Evolutionary conservation across 495 filamentous ascomycete genomes (phyloP).

Genomic region (Penicillium canescens): DNA sequence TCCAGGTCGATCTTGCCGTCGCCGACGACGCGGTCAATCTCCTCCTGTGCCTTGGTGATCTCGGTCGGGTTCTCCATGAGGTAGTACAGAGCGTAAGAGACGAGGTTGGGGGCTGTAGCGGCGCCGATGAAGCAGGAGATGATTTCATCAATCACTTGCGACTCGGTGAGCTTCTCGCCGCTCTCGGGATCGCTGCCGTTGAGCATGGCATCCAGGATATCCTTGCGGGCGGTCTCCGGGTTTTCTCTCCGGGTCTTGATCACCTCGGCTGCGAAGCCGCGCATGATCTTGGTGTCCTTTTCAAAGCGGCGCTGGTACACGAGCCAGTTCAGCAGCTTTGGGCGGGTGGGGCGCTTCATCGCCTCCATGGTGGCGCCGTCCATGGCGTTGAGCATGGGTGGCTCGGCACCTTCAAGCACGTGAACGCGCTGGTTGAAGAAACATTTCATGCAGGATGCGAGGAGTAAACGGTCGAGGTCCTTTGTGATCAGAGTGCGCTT

Average conservation of each 20-base stretch:
- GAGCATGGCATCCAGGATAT: conserved; percentile 69
- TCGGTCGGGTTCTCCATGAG: conserved; percentile 33
- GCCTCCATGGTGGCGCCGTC: conserved; percentile 42
- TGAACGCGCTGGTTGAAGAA: conserved; percentile 41
- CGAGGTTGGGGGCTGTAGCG: conserved; percentile 37
- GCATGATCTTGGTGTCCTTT: conserved; percentile 55
- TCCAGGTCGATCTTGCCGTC: conserved; percentile 38
- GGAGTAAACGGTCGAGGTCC: conserved; percentile 68
- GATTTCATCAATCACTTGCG: conserved; percentile 65
- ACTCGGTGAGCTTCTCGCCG: conserved; percentile 58
- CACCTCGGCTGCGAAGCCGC: conserved; percentile 55
- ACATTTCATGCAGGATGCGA: conserved; percentile 67
- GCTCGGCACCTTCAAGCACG: conserved; percentile 25
- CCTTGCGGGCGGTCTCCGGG: conserved; percentile 48
- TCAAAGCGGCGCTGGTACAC: conserved; percentile 48
- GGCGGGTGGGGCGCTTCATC: conserved; percentile 41
- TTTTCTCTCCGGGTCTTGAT: conserved; percentile 55
- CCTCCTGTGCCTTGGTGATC: conserved; percentile 34
- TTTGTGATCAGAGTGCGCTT: conserved; percentile 35
- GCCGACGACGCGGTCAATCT: conserved; percentile 35
- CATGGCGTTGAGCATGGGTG: conserved; percentile 38
- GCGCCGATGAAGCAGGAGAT: conserved; percentile 44
- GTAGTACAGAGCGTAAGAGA: conserved; percentile 41
- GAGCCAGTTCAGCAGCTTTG: conserved; percentile 33
- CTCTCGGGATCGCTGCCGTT: conserved; percentile 64